Evolutionary conservation across 176 grass and related monocot species (phyloP).

Genomic region (Elaeis guineensis): DNA sequence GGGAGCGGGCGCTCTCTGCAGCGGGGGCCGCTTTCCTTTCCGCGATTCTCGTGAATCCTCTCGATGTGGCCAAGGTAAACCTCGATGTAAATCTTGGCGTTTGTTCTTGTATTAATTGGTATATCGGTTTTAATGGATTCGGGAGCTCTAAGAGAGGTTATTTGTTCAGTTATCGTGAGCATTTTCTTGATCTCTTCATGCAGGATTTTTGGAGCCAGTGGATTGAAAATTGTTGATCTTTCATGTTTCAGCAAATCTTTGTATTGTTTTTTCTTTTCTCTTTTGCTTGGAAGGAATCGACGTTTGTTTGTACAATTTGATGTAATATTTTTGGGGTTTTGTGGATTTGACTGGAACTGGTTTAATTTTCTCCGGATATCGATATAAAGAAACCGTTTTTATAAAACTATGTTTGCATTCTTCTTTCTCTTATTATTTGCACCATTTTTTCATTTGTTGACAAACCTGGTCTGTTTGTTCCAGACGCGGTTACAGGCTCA

Average conservation of each 20-base stretch:
- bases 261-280: too few relatives aligned
- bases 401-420: not conserved
- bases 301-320: too few relatives aligned
- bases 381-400: not conserved
- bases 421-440: not conserved
- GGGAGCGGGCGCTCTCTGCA: slow-evolving; percentile 62
- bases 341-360: too few relatives aligned
- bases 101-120: not conserved
- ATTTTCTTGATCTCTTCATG: not conserved
- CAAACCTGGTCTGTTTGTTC: not conserved
- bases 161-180: not conserved
- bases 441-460: slow-evolving; percentile 19
- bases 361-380: too few relatives aligned
- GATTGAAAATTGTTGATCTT: too few relatives aligned
- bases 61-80: slow-evolving; percentile 85
- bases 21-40: slow-evolving; percentile 79
- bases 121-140: not conserved
- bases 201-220: not conserved
- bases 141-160: not conserved
- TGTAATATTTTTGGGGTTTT: too few relatives aligned
- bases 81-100: not conserved
- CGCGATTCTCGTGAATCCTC: slow-evolving; percentile 79
- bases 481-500: slow-evolving; percentile 96
- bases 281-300: too few relatives aligned
- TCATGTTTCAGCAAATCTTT: too few relatives aligned